Percentiles rank a stretch among this genome's conserved stretches.
Evolutionary conservation across 495 filamentous ascomycete genomes (phyloP).

Genomic region (Trypethelium eluteriae): DNA sequence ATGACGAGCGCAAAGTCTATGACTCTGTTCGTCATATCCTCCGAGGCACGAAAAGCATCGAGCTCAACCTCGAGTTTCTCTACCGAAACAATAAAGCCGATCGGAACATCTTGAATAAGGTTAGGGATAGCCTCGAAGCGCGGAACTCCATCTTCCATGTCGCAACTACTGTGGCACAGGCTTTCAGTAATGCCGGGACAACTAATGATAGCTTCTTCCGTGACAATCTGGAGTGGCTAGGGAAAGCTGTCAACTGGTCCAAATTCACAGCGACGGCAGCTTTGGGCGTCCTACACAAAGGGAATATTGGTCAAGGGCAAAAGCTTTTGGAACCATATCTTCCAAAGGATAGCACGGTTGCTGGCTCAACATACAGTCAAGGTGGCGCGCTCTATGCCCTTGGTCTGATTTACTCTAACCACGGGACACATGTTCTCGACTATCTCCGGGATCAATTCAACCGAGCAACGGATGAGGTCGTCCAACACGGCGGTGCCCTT

Average conservation of each 20-base stretch:
- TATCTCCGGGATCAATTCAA: constrained; percentile 83
- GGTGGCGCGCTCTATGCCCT: constrained; percentile 93
- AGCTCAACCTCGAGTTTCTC: constrained; percentile 90
- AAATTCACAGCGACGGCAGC: constrained; percentile 98
- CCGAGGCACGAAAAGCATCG: constrained; percentile 82
- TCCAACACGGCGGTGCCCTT: constrained; percentile 92
- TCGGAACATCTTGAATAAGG: constrained; percentile 84
- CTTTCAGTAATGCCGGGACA: constrained; percentile 99
- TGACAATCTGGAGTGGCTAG: constrained; percentile 95
- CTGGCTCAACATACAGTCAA: constrained; percentile 86
- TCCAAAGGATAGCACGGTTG: constrained; percentile 61
- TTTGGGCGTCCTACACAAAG: constrained; percentile 90
- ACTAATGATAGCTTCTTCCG: constrained; percentile 96
- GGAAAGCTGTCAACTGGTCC: constrained; percentile 99
- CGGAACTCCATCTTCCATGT: constrained; percentile 98
- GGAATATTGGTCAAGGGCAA: constrained; percentile 84
- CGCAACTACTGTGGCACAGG: constrained; percentile 92
- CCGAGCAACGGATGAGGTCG: constrained; percentile 81
- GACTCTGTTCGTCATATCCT: constrained; percentile 78
- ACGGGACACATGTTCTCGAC: constrained; percentile 84
- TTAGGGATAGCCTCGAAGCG: constrained; percentile 88
- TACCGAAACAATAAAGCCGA: constrained; percentile 88
- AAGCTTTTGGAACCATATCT: constrained; percentile 94
- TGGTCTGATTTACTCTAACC: constrained; percentile 95
- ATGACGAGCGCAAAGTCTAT: constrained; percentile 52